Percentiles rank a stretch among this genome's conserved stretches.
These are phyloP conservation scores for Cryptococcus sp. DNA, from an alignment of 1,284 basidiomycete genomes.

Conservation along the genomic window DNA sequence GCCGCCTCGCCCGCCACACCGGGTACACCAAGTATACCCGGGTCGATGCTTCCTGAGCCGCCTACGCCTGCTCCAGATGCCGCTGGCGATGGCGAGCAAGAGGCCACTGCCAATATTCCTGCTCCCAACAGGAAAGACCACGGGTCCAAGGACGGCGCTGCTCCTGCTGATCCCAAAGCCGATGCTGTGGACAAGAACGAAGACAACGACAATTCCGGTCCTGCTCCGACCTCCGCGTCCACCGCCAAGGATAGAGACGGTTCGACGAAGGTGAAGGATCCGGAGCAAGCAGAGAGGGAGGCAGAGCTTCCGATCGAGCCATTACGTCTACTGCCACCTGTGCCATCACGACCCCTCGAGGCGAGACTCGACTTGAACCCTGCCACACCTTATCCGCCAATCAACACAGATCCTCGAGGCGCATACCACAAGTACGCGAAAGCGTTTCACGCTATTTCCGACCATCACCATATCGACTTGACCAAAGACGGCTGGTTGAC, in stretches of 20 bases:
- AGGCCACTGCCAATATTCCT: not conserved
- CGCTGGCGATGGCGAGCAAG: not conserved
- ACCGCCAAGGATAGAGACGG: no score
- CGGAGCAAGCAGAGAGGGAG: no score
- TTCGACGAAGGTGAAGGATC: no score
- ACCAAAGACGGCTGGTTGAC: slow-evolving; percentile 43
- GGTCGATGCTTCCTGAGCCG: not conserved
- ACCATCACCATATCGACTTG: slow-evolving; percentile 32
- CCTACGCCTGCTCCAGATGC: not conserved
- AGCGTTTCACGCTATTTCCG: slow-evolving; percentile 17
- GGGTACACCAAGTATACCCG: not conserved
- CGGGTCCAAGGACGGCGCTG: not conserved
- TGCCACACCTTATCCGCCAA: slow-evolving; percentile 31
- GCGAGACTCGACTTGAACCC: slow-evolving; percentile 30
- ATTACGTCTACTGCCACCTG: slow-evolving; percentile 29
- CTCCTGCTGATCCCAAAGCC: not conserved
- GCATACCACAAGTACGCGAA: slow-evolving; percentile 42
- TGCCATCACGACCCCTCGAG: slow-evolving; percentile 24
- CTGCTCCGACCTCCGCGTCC: not conserved
- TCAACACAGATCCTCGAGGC: slow-evolving; percentile 38
- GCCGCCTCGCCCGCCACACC: not conserved
- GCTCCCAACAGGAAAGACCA: not conserved
- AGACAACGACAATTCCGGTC: not conserved
- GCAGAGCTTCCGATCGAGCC: not conserved
- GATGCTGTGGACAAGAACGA: not conserved